phyloP scores from a whole-genome alignment of 208 protist species.

The Phytomonas francai region DNA sequence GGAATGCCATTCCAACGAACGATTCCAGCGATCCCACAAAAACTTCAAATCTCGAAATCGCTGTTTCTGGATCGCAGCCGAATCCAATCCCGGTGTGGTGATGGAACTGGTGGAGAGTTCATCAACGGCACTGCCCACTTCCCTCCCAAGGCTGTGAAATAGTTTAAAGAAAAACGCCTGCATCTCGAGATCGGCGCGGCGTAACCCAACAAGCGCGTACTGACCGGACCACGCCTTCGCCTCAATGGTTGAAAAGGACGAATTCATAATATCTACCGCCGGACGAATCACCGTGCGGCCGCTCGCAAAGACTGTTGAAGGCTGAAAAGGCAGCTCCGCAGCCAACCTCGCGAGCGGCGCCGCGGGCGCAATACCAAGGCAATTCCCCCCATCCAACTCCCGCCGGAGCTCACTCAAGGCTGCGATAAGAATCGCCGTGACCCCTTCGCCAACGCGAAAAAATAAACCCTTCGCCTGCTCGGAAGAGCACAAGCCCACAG shows the following conservation, averaged over 20 bases:
- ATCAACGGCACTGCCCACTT: no score
- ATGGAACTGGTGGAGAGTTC: no score
- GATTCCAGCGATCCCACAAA: no score
- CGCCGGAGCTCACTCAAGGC: slow-evolving; percentile 3
- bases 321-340: no score
- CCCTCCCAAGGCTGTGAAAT: no score
- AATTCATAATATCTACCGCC: slow-evolving; percentile 11
- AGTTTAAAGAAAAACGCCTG: slow-evolving; percentile 32
- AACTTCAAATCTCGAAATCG: no score
- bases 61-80: no score
- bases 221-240: slow-evolving; percentile 32
- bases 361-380: not conserved
- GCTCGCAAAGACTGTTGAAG: not conserved
- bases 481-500: no score
- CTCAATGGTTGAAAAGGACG: slow-evolving; percentile 26
- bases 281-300: slow-evolving; percentile 5
- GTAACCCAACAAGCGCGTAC: slow-evolving; percentile 37
- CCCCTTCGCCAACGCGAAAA: slow-evolving; percentile 7
- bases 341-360: not conserved
- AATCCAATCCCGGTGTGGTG: no score
- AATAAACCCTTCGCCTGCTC: no score
- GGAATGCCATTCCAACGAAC: no score
- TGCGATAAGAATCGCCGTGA: slow-evolving; percentile 15
- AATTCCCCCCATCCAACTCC: slow-evolving; percentile 7
- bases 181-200: slow-evolving; percentile 47